Evolutionary conservation across 2,329 filamentous ascomycete species (phyloP).

Genomic region (Cercospora brassicicola): DNA sequence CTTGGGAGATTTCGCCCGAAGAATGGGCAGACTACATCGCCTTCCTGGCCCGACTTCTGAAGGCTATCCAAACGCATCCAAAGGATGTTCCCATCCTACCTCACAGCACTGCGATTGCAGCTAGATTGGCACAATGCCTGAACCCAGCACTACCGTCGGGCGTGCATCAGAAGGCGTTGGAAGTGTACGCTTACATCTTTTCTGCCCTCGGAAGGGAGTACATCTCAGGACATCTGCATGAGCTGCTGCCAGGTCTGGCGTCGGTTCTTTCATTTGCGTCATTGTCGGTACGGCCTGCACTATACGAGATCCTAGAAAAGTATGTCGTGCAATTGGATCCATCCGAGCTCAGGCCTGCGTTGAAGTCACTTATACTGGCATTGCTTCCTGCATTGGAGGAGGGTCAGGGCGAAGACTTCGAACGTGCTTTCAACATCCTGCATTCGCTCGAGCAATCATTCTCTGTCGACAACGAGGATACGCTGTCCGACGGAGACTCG

Average conservation of each 20-base stretch:
- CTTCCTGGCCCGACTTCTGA: constrained; percentile 85
- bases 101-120: constrained; percentile 78
- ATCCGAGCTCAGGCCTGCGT: constrained; percentile 73
- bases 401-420: constrained; percentile 95
- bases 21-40: constrained; percentile 99
- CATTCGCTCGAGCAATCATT: constrained; percentile 73
- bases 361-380: constrained; percentile 88
- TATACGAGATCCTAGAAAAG: constrained; percentile 78
- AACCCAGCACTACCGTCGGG: constrained; percentile 91
- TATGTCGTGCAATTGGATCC: constrained; percentile 73
- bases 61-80: constrained; percentile 87
- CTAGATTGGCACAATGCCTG: constrained; percentile 90
- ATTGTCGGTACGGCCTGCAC: constrained; percentile 80
- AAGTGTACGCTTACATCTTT: constrained; percentile 91
- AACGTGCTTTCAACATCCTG: constrained; percentile 75
- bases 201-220: constrained; percentile 66
- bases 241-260: constrained; percentile 87
- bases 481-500: constrained; percentile 60
- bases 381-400: constrained; percentile 90
- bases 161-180: constrained; percentile 94
- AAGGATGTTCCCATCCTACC: constrained; percentile 71
- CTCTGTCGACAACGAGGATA: constrained; percentile 50
- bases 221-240: constrained; percentile 74
- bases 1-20: constrained; percentile 90
- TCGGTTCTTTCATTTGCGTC: constrained; percentile 93